These are phyloP conservation scores for Fonsecaea monophora DNA, from an alignment of 2,329 filamentous ascomycete species.

Conservation along the genomic window DNA sequence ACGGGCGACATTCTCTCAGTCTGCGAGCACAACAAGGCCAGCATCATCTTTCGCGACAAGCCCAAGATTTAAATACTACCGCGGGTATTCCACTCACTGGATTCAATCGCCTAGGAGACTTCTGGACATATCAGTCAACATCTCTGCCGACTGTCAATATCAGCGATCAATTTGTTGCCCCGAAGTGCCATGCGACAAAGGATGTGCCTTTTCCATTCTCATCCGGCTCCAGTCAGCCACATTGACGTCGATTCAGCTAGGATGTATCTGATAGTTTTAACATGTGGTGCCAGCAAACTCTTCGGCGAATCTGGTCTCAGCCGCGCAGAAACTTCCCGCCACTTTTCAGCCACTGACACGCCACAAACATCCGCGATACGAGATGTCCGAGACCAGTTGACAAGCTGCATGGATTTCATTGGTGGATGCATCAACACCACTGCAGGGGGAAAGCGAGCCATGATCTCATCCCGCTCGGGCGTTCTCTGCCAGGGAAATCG, in stretches of 20 bases:
- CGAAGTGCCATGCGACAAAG: neutral
- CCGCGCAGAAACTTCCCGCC: neutral
- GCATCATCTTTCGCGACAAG: slow-evolving; percentile 25
- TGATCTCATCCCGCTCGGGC: neutral
- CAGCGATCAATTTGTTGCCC: neutral
- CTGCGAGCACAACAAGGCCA: slow-evolving; percentile 30
- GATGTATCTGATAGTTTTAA: neutral
- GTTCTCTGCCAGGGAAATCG: neutral
- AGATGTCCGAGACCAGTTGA: neutral
- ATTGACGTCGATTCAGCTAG: neutral
- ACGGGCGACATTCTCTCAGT: slow-evolving; percentile 25
- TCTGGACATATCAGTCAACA: neutral
- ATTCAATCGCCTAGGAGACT: neutral
- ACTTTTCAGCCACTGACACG: slow-evolving; percentile 4
- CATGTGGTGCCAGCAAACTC: neutral
- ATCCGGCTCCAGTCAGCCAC: neutral
- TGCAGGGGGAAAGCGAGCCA: neutral
- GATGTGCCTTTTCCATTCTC: neutral
- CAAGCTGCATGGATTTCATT: neutral
- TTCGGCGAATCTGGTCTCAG: neutral
- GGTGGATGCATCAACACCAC: neutral
- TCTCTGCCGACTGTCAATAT: neutral
- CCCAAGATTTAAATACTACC: slow-evolving; percentile 14
- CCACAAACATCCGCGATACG: neutral
- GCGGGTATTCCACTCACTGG: neutral